Base-by-base conservation (phyloP, 441 rosid species). In the Cnidoscolus chayamansa region DNA sequence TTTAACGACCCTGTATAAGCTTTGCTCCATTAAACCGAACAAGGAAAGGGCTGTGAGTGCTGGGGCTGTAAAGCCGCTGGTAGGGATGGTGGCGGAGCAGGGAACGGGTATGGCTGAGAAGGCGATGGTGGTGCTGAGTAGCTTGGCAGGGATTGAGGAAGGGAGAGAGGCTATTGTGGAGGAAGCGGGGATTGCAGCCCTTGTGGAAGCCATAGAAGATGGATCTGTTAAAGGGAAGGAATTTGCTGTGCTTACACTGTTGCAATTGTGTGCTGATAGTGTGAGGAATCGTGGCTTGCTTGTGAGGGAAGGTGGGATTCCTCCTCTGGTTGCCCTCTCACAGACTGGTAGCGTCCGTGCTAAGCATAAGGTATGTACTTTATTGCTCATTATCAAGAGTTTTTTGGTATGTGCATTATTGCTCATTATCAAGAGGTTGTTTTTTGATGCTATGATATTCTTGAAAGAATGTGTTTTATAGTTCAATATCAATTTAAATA, bases 241-340 rank as follows among this genome's bases (percentile, higher is more conserved):
- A 60, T 94, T 92, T 40, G 92, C 94, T 0, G 89, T 92, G 68
- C 74, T 87, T 74, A 90, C 96, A 1, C 70, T 94, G 70, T 82
- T 92, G 86, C 98, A 87, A 73, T 76, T 94, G 75, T 92, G 97
- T 70, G 66, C 83, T 32, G 95, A 84, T 73, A 89, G 81, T 77
- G 86, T 89, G 19, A 85, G 86, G 70, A 94, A 92, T 68, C 87
- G 95, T 19, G 91, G 94, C 4, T 81, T 94, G 85, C 90, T 94
- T 59, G 97, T 92, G 3, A 84, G 93, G 65, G 97, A 90, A 88
- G 97, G 97, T 5, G 98, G 92, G 31, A 92, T 94, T 78, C 97
- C 98, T 76, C 98, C 97, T 1, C 90, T 94, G 17, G 98, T 86
- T 19, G 95, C 94, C 0, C 89, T 90, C 49, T 94, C 97, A 3